Evolutionary conservation across 306 rosid genomes (phyloP).

Genomic region (Astragalus membranaceus): DNA sequence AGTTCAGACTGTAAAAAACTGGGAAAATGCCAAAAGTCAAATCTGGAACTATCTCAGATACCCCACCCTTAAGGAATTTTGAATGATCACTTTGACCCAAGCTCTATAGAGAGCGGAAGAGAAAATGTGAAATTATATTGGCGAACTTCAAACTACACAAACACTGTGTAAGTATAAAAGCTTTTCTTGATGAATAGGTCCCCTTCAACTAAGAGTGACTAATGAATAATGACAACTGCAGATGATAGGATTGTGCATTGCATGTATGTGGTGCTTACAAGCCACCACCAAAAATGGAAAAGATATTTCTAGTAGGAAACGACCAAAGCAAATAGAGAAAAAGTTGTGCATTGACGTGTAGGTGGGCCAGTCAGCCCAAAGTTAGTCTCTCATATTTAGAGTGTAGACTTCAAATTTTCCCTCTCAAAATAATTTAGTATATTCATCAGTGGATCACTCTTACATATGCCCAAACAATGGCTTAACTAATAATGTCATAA

Average conservation of each 20-base stretch:
- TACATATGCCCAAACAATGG: background rate
- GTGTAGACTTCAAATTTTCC: background rate
- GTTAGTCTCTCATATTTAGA: too few relatives aligned
- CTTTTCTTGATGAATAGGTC: background rate
- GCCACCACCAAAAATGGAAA: too few relatives aligned
- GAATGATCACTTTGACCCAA: background rate
- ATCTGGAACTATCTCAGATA: background rate
- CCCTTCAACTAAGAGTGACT: background rate
- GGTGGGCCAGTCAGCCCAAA: too few relatives aligned
- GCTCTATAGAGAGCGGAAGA: background rate
- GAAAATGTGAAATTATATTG: background rate
- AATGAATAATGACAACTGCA: background rate
- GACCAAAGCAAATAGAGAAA: too few relatives aligned
- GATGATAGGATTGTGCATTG: too few relatives aligned
- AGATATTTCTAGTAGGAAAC: too few relatives aligned
- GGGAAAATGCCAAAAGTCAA: too few relatives aligned
- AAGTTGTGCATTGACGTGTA: background rate
- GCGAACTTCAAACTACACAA: background rate
- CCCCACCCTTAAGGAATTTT: background rate
- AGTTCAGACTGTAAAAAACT: too few relatives aligned
- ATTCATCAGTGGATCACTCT: background rate
- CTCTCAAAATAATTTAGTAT: constrained; percentile 7
- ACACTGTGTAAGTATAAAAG: background rate
- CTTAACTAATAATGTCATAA: background rate
- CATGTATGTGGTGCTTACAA: too few relatives aligned